These are phyloP conservation scores for Lactarius tabidus DNA, from an alignment of 768 basidiomycete species.

Conservation along the genomic window DNA sequence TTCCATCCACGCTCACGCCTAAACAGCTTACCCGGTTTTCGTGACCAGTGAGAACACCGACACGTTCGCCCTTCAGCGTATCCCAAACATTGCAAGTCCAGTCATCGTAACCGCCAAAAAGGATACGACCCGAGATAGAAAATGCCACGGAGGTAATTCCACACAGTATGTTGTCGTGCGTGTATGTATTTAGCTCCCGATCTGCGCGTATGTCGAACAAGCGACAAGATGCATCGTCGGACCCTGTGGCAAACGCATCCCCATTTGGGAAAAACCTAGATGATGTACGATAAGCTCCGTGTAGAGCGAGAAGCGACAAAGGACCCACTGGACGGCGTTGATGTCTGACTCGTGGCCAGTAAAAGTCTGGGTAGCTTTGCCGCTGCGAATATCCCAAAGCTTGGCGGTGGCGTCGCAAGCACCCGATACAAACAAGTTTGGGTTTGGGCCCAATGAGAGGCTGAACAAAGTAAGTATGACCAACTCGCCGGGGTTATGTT, in stretches of 20 bases:
- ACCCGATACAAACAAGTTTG: slow-evolving; percentile 96
- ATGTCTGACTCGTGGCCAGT: slow-evolving; percentile 99
- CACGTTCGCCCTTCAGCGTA: slow-evolving; percentile 95
- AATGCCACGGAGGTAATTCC: slow-evolving; percentile 99
- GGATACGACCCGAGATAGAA: slow-evolving; percentile 93
- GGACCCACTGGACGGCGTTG: slow-evolving; percentile 92
- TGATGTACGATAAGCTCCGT: slow-evolving; percentile 10
- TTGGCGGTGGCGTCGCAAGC: slow-evolving; percentile 99
- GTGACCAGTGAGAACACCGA: slow-evolving; percentile 95
- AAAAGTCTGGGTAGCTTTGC: slow-evolving; percentile 97
- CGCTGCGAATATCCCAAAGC: slow-evolving; percentile 97
- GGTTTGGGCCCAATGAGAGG: slow-evolving; percentile 89
- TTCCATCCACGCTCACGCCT: slow-evolving; percentile 93
- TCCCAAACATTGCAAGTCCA: slow-evolving; percentile 99
- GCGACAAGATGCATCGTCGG: slow-evolving; percentile 97
- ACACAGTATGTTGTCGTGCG: slow-evolving; percentile 97
- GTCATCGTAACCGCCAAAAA: slow-evolving; percentile 99
- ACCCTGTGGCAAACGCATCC: slow-evolving; percentile 97
- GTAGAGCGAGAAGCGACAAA: slow-evolving; percentile 7
- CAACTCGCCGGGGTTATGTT: slow-evolving; percentile 4
- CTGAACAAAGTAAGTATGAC: slow-evolving; percentile 40
- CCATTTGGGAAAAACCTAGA: slow-evolving; percentile 98
- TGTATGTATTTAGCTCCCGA: slow-evolving; percentile 93
- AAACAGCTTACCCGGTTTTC: slow-evolving; percentile 98
- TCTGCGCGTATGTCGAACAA: slow-evolving; percentile 98